phyloP scores from a whole-genome alignment of 345 rosid genomes.

The Toxicodendron radicans region DNA sequence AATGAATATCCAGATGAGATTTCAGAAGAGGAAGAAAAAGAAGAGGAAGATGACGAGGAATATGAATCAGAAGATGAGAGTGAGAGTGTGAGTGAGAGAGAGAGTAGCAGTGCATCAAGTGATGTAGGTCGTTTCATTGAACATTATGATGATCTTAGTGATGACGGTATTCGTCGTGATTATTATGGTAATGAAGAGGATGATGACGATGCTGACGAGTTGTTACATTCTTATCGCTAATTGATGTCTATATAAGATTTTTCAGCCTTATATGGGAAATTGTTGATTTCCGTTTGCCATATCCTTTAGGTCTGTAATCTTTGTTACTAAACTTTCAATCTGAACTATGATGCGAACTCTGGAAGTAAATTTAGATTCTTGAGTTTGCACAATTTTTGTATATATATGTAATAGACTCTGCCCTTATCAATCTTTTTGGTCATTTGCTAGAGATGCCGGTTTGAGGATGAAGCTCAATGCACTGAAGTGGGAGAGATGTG shows the following conservation, averaged over 20 bases:
- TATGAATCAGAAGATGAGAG: slow-evolving; percentile 25
- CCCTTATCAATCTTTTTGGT: no score
- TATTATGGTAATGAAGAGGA: not conserved
- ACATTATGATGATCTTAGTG: slow-evolving; percentile 30
- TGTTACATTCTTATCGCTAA: slow-evolving; percentile 36
- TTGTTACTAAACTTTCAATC: not conserved
- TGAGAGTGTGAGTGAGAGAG: slow-evolving; percentile 1
- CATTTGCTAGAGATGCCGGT: no score
- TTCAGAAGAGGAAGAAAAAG: slow-evolving; percentile 41
- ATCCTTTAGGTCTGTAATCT: not conserved
- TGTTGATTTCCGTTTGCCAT: not conserved
- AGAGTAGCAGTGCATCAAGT: not conserved
- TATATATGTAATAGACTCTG: not conserved
- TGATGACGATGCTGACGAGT: slow-evolving; percentile 26
- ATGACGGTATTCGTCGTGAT: slow-evolving; percentile 9
- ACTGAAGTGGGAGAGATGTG: no score
- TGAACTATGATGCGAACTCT: not conserved
- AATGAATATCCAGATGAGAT: slow-evolving; percentile 82
- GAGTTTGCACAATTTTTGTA: not conserved
- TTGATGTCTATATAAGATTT: not conserved
- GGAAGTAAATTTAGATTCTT: not conserved
- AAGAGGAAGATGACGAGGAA: slow-evolving; percentile 18
- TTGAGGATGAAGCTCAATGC: no score
- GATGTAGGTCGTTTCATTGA: slow-evolving; percentile 29
- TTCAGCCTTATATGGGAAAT: not conserved